phyloP scores from a whole-genome alignment of 805 yeast genomes.

The Myxozyma melibiosi region DNA sequence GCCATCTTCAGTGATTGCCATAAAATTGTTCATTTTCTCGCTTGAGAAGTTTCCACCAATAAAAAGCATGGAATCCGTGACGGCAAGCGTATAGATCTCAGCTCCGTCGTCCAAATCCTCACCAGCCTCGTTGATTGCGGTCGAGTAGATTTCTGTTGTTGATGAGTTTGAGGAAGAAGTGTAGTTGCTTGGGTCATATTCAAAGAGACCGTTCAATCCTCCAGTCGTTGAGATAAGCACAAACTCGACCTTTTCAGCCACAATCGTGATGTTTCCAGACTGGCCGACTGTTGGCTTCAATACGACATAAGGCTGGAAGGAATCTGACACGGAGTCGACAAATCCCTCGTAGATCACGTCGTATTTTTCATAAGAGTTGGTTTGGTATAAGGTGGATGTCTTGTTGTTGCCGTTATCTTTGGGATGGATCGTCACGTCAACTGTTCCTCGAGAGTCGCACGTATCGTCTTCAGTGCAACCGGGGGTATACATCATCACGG shows the following conservation, averaged over 20 bases:
- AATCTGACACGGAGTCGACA: conserved; percentile 47
- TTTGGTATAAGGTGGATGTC: conserved; percentile 67
- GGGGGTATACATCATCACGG: conserved; percentile 77
- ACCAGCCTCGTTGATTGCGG: conserved; percentile 49
- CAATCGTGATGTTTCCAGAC: conserved; percentile 33
- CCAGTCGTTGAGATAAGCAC: conserved; percentile 39
- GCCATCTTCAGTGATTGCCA: conserved; percentile 36
- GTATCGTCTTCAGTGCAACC: conserved; percentile 75
- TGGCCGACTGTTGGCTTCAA: conserved; percentile 45
- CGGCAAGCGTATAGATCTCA: conserved; percentile 43
- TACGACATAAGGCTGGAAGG: conserved; percentile 50
- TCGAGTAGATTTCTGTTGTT: conserved; percentile 49
- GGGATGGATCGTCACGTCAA: conserved; percentile 68
- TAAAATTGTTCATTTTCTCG: conserved; percentile 46
- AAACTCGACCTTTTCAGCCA: conserved; percentile 29
- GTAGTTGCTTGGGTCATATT: conserved; percentile 74
- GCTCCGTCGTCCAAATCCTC: conserved; percentile 46
- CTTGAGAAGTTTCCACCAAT: conserved; percentile 56
- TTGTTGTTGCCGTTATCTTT: conserved; percentile 47
- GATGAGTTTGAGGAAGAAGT: conserved; percentile 43
- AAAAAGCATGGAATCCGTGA: conserved; percentile 44
- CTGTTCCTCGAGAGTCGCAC: conserved; percentile 72
- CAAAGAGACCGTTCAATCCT: conserved; percentile 74
- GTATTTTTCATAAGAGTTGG: conserved; percentile 76
- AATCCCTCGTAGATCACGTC: conserved; percentile 76